Conservation (phyloP, 768 basidiomycete genomes). For the Boletus tomentosulus region DNA sequence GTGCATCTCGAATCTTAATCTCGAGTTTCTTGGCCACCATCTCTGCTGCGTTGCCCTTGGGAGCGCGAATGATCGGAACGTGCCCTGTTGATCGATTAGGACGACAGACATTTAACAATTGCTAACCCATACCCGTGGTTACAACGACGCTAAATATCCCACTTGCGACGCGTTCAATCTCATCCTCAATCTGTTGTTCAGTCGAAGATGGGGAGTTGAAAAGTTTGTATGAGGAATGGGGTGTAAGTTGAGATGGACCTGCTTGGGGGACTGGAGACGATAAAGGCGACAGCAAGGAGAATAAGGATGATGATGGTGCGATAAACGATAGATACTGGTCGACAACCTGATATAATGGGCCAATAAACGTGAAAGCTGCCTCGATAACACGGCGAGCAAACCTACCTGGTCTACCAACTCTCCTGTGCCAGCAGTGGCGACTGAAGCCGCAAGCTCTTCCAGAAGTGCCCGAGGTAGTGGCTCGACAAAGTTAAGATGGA, state of each 20-base stretch:
- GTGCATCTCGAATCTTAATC: slow-evolving; percentile 81
- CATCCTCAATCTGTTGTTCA: slow-evolving; percentile 87
- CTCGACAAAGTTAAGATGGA: slow-evolving; percentile 93
- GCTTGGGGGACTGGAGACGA: slow-evolving; percentile 34
- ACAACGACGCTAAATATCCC: slow-evolving; percentile 91
- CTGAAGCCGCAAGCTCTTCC: slow-evolving; percentile 88
- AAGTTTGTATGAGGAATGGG: slow-evolving; percentile 70
- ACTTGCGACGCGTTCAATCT: slow-evolving; percentile 86
- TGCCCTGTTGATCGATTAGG: slow-evolving; percentile 50
- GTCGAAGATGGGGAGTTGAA: slow-evolving; percentile 89
- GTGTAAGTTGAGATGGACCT: slow-evolving; percentile 33
- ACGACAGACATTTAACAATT: background rate
- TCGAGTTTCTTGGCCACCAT: slow-evolving; percentile 99
- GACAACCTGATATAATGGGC: slow-evolving; percentile 53
- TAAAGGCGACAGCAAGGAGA: slow-evolving; percentile 75
- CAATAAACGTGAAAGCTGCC: background rate
- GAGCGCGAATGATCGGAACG: slow-evolving; percentile 92
- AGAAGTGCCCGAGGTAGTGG: slow-evolving; percentile 83
- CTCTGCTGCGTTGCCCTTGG: slow-evolving; percentile 95
- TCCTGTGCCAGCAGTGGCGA: slow-evolving; percentile 78
- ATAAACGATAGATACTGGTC: slow-evolving; percentile 98
- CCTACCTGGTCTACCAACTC: slow-evolving; percentile 76
- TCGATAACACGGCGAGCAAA: background rate
- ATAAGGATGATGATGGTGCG: slow-evolving; percentile 85
- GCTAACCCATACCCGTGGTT: slow-evolving; percentile 63